Conservation (phyloP, 345 rosid genomes). For the Fremontodendron californicum region DNA sequence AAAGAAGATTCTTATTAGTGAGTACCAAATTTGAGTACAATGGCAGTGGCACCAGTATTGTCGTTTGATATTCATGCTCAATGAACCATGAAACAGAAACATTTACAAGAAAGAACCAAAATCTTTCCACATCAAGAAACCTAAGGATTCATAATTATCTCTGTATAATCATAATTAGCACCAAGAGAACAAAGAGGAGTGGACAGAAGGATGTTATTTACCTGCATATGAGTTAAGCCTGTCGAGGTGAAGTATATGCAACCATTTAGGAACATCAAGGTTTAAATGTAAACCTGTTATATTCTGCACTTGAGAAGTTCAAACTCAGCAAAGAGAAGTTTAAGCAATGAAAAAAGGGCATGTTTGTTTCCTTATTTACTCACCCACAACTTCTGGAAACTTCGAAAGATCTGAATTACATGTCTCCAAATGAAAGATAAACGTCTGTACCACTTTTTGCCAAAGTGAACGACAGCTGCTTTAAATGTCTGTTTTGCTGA, state of each 20-base stretch:
- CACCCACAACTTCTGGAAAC: constrained; percentile 72
- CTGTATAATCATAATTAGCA: neutral
- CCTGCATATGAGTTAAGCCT: constrained; percentile 70
- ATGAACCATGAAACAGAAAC: neutral
- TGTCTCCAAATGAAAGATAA: constrained; percentile 59
- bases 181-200: neutral
- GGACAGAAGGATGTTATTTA: constrained; percentile 21
- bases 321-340: constrained; percentile 23
- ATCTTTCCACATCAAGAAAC: neutral
- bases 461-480: constrained; percentile 57
- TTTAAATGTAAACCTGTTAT: constrained; percentile 60
- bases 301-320: constrained; percentile 57
- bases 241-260: constrained; percentile 64
- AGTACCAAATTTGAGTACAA: neutral
- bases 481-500: constrained; percentile 75
- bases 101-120: neutral
- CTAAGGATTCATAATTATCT: neutral
- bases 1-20: neutral
- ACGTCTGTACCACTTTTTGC: constrained; percentile 70
- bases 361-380: constrained; percentile 28
- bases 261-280: constrained; percentile 78
- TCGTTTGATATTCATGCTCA: neutral
- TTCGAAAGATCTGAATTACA: constrained; percentile 40
- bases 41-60: neutral
- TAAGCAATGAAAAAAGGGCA: constrained; percentile 13